These are phyloP conservation scores for Lachnellula hyalina DNA, from an alignment of 2,329 filamentous ascomycete species.

Conservation along the genomic window DNA sequence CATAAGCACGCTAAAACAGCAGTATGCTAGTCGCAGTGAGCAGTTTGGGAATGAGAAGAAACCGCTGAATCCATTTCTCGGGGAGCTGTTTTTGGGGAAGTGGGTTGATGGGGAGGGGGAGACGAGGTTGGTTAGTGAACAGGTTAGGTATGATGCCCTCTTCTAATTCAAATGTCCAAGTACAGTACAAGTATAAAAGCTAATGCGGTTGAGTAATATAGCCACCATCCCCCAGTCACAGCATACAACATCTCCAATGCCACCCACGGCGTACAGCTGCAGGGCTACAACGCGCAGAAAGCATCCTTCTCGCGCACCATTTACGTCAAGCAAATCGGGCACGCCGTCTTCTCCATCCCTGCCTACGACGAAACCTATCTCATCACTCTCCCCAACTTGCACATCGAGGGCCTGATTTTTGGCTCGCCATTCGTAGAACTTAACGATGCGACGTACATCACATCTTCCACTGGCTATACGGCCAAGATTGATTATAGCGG, in stretches of 20 bases:
- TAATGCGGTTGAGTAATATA: slow-evolving; percentile 24
- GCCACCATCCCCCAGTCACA: slow-evolving; percentile 89
- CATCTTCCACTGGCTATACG: slow-evolving; percentile 79
- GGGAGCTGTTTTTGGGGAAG: slow-evolving; percentile 86
- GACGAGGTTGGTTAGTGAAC: slow-evolving; percentile 85
- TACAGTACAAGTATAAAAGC: neutral
- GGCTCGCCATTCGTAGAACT: slow-evolving; percentile 87
- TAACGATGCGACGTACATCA: slow-evolving; percentile 78
- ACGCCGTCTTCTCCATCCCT: slow-evolving; percentile 75
- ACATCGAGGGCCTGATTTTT: slow-evolving; percentile 89
- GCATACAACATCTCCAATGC: slow-evolving; percentile 90
- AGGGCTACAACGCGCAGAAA: slow-evolving; percentile 95
- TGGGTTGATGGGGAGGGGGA: slow-evolving; percentile 81
- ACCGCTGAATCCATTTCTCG: slow-evolving; percentile 91
- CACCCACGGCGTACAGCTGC: slow-evolving; percentile 70
- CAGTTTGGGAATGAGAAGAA: slow-evolving; percentile 90
- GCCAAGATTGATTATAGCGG: slow-evolving; percentile 90
- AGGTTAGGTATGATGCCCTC: slow-evolving; percentile 62
- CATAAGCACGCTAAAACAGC: slow-evolving; percentile 84
- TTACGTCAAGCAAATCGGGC: slow-evolving; percentile 89
- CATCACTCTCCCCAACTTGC: slow-evolving; percentile 84
- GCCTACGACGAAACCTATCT: slow-evolving; percentile 59
- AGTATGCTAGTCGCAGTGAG: slow-evolving; percentile 71
- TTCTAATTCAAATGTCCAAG: neutral
- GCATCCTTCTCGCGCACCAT: slow-evolving; percentile 92